Percentiles rank a stretch among this genome's conserved stretches.
Evolutionary conservation across 2,329 filamentous ascomycete species (phyloP).

Genomic region (Blumeria graminis): DNA sequence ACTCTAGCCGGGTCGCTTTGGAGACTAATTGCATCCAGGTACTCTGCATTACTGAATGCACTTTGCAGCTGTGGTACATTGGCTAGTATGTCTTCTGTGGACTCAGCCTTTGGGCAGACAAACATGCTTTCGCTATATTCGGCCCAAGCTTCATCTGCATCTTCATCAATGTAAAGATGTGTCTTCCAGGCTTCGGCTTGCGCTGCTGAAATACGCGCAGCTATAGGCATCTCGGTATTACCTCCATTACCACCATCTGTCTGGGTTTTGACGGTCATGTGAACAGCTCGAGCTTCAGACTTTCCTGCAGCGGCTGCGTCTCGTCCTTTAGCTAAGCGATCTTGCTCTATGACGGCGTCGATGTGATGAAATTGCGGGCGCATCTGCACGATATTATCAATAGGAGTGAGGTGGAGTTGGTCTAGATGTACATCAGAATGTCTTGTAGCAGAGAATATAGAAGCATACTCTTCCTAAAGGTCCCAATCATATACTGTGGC

Average conservation of each 20-base stretch:
- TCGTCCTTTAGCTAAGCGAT: constrained; percentile 19
- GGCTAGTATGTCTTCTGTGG: not conserved
- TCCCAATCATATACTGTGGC: constrained; percentile 61
- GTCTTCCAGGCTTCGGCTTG: constrained; percentile 64
- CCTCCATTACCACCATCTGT: constrained; percentile 40
- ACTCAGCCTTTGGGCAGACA: constrained; percentile 7
- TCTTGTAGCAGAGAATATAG: not conserved
- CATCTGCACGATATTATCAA: constrained; percentile 65
- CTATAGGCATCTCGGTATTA: constrained; percentile 38
- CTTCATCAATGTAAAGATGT: constrained; percentile 62
- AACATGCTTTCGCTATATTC: constrained; percentile 54
- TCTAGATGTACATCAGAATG: constrained; percentile 22
- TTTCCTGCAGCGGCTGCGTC: constrained; percentile 10
- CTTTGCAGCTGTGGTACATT: constrained; percentile 21
- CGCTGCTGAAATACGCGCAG: constrained; percentile 48
- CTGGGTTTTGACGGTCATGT: constrained; percentile 65
- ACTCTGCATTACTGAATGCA: constrained; percentile 30
- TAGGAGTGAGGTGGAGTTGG: constrained; percentile 65
- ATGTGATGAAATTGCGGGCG: constrained; percentile 83
- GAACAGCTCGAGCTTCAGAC: constrained; percentile 47
- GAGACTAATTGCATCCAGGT: constrained; percentile 36
- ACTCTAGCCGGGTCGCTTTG: not conserved
- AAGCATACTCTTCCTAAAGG: constrained; percentile 59
- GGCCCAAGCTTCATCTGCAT: constrained; percentile 50
- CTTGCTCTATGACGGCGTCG: constrained; percentile 55